Base-by-base conservation (phyloP, 2,329 filamentous ascomycete species). In the Colletotrichum sp. region DNA sequence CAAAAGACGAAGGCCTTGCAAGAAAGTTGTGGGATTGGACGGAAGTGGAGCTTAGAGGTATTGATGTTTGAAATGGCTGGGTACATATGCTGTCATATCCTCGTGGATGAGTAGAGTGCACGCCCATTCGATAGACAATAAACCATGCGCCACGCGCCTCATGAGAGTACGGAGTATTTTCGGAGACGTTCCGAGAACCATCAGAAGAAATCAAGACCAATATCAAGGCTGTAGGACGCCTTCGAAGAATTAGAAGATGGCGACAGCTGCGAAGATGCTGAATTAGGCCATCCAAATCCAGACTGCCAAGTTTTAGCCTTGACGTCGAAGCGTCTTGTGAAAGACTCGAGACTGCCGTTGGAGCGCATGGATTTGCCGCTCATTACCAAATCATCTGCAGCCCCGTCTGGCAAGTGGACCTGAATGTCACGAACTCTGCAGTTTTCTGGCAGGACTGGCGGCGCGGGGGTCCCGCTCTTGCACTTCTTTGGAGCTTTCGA, bases 11-110 rank as follows among this genome's bases (percentile, higher is more conserved):
- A 29, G 76, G 66, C 8, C 29, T 82, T 24, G 79, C 79, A 4
- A 78, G 77, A 69, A 78, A 76, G 63, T 36, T 83, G 55, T 83
- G 82, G 82, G 79, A 82, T n/a, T 83, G 82, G 82, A 83, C 81
- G 5, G 81, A 80, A 66, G 76, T 77, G 51, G 81, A 83, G 73
- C 62, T 82, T 15, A 65, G 21, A 34, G 47, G 16, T 16, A 12
- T 34, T 24, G 29, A 43, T 8, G 13, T 34, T 51, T 67, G 47
- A 67, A 13, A 12, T 6, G 12, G 43, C n/a, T 21, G n/a, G 43
- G 0, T 21, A 27, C 5, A 27, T 27, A 21, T 51, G n/a, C 12
- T 51, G 11, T 3, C 8, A 13, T 51, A 51, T 13, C 43, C 38
- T 47, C n/a, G 6, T 9, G 18, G 5, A 47, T n/a, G 0, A 1